These are phyloP conservation scores for Akanthomyces muscarius DNA, from an alignment of 2,329 filamentous ascomycete species.

Conservation along the genomic window DNA sequence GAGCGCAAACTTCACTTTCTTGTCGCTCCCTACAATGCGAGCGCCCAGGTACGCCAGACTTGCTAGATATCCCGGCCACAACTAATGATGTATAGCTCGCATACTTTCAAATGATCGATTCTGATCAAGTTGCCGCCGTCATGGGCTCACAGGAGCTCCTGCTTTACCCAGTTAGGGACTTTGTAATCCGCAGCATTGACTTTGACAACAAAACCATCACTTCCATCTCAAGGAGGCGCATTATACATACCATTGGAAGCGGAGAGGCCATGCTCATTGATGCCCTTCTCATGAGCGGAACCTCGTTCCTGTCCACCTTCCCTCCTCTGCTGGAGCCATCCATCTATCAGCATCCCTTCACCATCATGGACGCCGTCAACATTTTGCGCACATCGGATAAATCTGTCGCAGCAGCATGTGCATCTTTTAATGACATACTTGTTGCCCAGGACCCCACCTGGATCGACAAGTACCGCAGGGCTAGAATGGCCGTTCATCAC, in stretches of 20 bases:
- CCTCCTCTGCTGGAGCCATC: conserved; percentile 65
- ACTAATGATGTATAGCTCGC: conserved; percentile 55
- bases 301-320: conserved; percentile 72
- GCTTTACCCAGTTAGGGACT: conserved; percentile 76
- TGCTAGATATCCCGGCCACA: conserved; percentile 17
- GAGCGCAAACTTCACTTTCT: conserved; percentile 68
- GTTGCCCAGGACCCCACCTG: conserved; percentile 69
- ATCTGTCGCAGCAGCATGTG: conserved; percentile 68
- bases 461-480: conserved; percentile 80
- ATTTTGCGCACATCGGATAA: conserved; percentile 67
- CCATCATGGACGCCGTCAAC: conserved; percentile 72
- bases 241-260: conserved; percentile 65
- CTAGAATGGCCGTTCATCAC: conserved; percentile 80
- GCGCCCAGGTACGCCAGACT: conserved; percentile 65
- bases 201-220: conserved; percentile 64
- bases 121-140: conserved; percentile 67
- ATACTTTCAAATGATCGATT: conserved; percentile 67
- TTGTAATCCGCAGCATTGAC: conserved; percentile 64
- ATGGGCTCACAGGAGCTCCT: conserved; percentile 83
- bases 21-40: conserved; percentile 82
- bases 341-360: conserved; percentile 53
- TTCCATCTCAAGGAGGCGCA: conserved; percentile 60
- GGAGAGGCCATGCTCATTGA: conserved; percentile 75
- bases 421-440: conserved; percentile 75
- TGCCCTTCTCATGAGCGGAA: conserved; percentile 77